Percentiles rank a stretch among this genome's conserved stretches.
Conservation (phyloP, 768 basidiomycete species). For the Podaxis sp. region DNA sequence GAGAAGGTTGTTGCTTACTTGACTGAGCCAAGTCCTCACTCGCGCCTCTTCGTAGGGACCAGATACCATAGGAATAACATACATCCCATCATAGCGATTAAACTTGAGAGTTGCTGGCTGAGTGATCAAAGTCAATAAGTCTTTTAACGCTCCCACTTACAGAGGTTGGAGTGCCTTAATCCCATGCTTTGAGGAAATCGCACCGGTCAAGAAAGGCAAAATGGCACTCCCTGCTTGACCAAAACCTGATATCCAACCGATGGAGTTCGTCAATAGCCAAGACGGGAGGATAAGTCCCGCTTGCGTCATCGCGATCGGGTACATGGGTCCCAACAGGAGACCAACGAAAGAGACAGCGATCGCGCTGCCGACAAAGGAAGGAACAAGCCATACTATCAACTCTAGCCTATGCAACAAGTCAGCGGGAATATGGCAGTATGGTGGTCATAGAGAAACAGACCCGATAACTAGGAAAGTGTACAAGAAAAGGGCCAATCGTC, state of each 20-base stretch:
- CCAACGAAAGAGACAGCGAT: conserved; percentile 65
- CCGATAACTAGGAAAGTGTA: conserved; percentile 50
- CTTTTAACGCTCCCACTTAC: conserved; percentile 33
- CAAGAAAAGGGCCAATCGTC: conserved; percentile 48
- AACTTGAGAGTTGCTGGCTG: conserved; percentile 28
- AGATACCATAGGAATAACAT: conserved; percentile 57
- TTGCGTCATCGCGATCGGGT: conserved; percentile 72
- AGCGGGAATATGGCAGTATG: too few species aligned
- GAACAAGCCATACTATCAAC: conserved; percentile 66
- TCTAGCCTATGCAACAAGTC: conserved; percentile 44
- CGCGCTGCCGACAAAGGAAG: conserved; percentile 61
- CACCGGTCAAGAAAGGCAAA: conserved; percentile 72
- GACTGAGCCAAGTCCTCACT: background rate
- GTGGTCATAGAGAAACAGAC: conserved; percentile 25
- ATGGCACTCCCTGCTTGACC: conserved; percentile 73
- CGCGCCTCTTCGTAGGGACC: conserved; percentile 31
- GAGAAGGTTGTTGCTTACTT: background rate
- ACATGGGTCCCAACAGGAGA: conserved; percentile 72
- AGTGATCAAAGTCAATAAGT: background rate
- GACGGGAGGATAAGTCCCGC: conserved; percentile 65
- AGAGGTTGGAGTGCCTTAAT: conserved; percentile 61
- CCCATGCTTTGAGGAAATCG: conserved; percentile 59
- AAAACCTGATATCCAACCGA: conserved; percentile 67
- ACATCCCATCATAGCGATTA: conserved; percentile 59
- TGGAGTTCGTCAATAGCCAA: conserved; percentile 61